phyloP scores from a whole-genome alignment of 2,329 filamentous ascomycete species.

The Penicillium sp. region DNA sequence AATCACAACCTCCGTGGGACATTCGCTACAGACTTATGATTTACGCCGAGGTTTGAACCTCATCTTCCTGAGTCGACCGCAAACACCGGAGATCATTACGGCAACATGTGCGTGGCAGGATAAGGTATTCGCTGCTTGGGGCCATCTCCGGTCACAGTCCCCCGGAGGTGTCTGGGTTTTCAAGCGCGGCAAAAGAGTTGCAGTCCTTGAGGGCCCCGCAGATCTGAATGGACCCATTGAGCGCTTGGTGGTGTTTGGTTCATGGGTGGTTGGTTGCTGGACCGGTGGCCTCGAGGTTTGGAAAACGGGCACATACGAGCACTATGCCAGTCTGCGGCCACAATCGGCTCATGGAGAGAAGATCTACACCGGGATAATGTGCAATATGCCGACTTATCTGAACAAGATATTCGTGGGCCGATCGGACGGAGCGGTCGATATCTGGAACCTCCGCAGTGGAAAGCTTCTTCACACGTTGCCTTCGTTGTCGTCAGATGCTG shows the following conservation, averaged over 20 bases:
- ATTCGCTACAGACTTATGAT: slow-evolving; percentile 92
- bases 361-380: slow-evolving; percentile 72
- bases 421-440: slow-evolving; percentile 84
- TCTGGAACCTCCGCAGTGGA: slow-evolving; percentile 93
- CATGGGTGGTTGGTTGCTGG: slow-evolving; percentile 83
- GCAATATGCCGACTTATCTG: slow-evolving; percentile 87
- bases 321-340: slow-evolving; percentile 77
- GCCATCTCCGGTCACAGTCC: slow-evolving; percentile 48
- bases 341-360: slow-evolving; percentile 61
- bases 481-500: slow-evolving; percentile 68
- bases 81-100: slow-evolving; percentile 81
- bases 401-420: slow-evolving; percentile 94
- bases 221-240: slow-evolving; percentile 67
- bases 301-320: slow-evolving; percentile 77
- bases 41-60: slow-evolving; percentile 84
- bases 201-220: slow-evolving; percentile 66
- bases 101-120: slow-evolving; percentile 86
- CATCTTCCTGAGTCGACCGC: slow-evolving; percentile 87
- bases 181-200: slow-evolving; percentile 82
- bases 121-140: slow-evolving; percentile 86
- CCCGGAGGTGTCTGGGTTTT: slow-evolving; percentile 79
- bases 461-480: slow-evolving; percentile 89
- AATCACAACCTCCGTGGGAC: slow-evolving; percentile 90
- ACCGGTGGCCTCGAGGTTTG: slow-evolving; percentile 78
- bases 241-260: slow-evolving; percentile 78